A percentile compares a stretch with the other conserved stretches of the same genome.
Conservation (phyloP, 2,329 filamentous ascomycete species). For the Aulographum hederae region DNA sequence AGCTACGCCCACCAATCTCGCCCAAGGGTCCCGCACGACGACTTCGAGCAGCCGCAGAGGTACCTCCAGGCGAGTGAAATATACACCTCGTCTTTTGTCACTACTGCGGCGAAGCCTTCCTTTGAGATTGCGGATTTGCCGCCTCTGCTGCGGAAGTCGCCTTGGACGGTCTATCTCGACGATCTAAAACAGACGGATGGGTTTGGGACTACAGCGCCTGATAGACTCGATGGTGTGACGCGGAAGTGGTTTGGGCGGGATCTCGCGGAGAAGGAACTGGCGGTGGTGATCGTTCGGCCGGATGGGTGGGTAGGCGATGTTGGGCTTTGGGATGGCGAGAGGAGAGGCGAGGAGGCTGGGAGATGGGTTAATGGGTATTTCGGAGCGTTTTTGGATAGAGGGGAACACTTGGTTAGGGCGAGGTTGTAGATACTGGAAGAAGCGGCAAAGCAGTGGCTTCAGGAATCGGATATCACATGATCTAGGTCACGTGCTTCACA, state of each 20-base stretch:
- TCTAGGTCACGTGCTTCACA: too few species aligned
- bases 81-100: constrained; percentile 43
- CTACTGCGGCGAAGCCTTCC: not conserved
- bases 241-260: constrained; percentile 51
- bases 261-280: constrained; percentile 38
- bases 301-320: constrained; percentile 59
- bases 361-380: too few species aligned
- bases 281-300: constrained; percentile 49
- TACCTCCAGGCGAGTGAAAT: constrained; percentile 51
- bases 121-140: constrained; percentile 50
- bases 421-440: too few species aligned
- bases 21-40: constrained; percentile 39
- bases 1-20: constrained; percentile 10
- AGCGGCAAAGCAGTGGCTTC: too few species aligned
- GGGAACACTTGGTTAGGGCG: too few species aligned
- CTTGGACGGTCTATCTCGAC: constrained; percentile 58
- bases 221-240: constrained; percentile 19
- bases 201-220: too few species aligned
- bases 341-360: too few species aligned
- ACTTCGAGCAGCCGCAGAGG: constrained; percentile 46
- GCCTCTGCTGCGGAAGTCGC: constrained; percentile 39
- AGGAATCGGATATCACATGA: too few species aligned
- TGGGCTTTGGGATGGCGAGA: constrained; percentile 13
- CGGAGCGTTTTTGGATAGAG: too few species aligned
- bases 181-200: constrained; percentile 37